Percentiles rank a stretch among this genome's conserved stretches.
Evolutionary conservation across 2,329 filamentous ascomycete genomes (phyloP).

Genomic region (Calonectria multiphialidica): DNA sequence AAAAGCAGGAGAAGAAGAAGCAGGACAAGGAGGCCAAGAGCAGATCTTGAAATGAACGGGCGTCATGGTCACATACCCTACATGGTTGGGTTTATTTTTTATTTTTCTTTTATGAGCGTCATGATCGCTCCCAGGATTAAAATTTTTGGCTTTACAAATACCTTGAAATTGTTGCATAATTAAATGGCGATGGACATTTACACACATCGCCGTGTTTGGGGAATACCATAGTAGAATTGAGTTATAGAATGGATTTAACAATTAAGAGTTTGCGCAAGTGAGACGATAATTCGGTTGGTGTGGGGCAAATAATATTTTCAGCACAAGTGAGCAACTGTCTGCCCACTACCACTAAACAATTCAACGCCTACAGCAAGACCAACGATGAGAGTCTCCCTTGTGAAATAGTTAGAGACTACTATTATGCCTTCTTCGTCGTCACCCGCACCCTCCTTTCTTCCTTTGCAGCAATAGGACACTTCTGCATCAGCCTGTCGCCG

Average conservation of each 20-base stretch:
- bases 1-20: slow-evolving; percentile 41
- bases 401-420: not conserved
- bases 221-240: not conserved
- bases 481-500: not conserved
- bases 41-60: not conserved
- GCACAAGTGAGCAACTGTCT: not conserved
- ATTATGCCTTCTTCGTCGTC: not conserved
- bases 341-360: not conserved
- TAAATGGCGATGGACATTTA: not conserved
- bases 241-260: not conserved
- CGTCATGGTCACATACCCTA: not conserved
- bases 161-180: not conserved
- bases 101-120: too few species aligned
- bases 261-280: not conserved
- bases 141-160: too few species aligned
- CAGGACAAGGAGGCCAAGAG: slow-evolving; percentile 23
- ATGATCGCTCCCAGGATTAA: too few species aligned
- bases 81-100: too few species aligned
- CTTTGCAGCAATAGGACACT: not conserved
- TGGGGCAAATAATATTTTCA: slow-evolving; percentile 7
- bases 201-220: not conserved
- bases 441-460: not conserved
- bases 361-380: not conserved
- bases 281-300: not conserved
- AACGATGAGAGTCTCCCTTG: not conserved